phyloP scores from a whole-genome alignment of 2,329 filamentous ascomycete species.

The Fusarium decemcellulare region DNA sequence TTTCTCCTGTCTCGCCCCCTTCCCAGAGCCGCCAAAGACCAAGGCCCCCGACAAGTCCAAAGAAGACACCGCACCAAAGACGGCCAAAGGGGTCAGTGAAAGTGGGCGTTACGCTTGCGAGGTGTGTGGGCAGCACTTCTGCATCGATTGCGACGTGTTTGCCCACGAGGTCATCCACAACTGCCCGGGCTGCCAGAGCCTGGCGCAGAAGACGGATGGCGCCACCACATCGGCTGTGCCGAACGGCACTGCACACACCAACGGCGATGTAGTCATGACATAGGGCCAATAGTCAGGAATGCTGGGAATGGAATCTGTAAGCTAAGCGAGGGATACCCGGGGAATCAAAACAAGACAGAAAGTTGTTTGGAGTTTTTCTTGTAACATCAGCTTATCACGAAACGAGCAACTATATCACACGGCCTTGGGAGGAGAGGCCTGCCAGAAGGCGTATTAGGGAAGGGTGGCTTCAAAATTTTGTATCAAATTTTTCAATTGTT shows the following conservation, averaged over 20 bases:
- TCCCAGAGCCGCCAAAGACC: conserved; percentile 67
- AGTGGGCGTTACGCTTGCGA: conserved; percentile 91
- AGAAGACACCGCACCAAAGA: conserved; percentile 40
- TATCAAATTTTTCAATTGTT: conserved; percentile 22
- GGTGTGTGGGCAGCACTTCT: conserved; percentile 92
- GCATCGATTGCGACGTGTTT: conserved; percentile 97
- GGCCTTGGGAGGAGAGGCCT: conserved; percentile 3
- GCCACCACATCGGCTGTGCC: conserved; percentile 37
- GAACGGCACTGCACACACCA: conserved; percentile 52
- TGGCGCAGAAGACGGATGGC: conserved; percentile 43
- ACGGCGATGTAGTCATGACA: conserved; percentile 61
- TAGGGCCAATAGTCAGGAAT: conserved; percentile 10
- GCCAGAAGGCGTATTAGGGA: conserved; percentile 15
- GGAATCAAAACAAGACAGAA: conserved; percentile 32
- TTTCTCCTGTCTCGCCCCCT: conserved; percentile 81
- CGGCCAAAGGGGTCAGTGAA: conserved; percentile 80
- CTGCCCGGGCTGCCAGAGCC: conserved; percentile 88
- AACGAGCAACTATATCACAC: conserved; percentile 20
- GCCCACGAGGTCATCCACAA: conserved; percentile 96
- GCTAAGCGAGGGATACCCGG: conserved; percentile 25
- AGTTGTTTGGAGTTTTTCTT: conserved; percentile 17
- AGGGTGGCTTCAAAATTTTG: conserved; percentile 5
- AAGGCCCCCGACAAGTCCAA: conserved; percentile 40
- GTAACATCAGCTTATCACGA: conserved; percentile 23
- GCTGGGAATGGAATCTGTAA: not conserved